These are phyloP conservation scores for Solanum raphanifolium DNA, from an alignment of 257 asterid genomes.

Conservation along the genomic window DNA sequence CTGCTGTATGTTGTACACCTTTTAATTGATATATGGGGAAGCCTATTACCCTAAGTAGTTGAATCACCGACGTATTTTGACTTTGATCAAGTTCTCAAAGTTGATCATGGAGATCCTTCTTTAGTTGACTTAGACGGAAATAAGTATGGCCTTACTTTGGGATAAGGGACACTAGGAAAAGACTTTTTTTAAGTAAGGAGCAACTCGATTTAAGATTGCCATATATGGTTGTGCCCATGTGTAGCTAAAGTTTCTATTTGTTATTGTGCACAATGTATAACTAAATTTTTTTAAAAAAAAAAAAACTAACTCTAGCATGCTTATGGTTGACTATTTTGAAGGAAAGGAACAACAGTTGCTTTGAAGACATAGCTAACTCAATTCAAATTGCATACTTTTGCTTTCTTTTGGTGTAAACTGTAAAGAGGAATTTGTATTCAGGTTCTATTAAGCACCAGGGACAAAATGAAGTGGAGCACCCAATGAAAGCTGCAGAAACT, in stretches of 20 bases:
- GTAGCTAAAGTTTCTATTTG: too few species aligned
- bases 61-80: not conserved
- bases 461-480: too few species aligned
- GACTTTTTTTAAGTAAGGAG: not conserved
- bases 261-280: not conserved
- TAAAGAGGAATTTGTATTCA: slow-evolving; percentile 5
- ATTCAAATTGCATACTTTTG: not conserved
- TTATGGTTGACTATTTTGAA: not conserved
- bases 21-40: not conserved
- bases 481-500: too few species aligned
- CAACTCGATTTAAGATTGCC: too few species aligned
- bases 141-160: not conserved
- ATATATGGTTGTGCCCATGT: too few species aligned
- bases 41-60: not conserved
- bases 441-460: slow-evolving; percentile 69
- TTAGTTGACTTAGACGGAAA: not conserved
- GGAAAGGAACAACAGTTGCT: not conserved
- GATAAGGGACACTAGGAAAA: not conserved
- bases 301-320: not conserved
- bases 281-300: not conserved
- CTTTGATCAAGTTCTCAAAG: not conserved
- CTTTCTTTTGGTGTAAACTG: not conserved
- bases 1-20: not conserved
- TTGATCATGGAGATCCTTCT: not conserved
- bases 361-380: too few species aligned